Evolutionary conservation across 352 stramenopile genomes (phyloP).

Genomic region (Pythium apleroticum): DNA sequence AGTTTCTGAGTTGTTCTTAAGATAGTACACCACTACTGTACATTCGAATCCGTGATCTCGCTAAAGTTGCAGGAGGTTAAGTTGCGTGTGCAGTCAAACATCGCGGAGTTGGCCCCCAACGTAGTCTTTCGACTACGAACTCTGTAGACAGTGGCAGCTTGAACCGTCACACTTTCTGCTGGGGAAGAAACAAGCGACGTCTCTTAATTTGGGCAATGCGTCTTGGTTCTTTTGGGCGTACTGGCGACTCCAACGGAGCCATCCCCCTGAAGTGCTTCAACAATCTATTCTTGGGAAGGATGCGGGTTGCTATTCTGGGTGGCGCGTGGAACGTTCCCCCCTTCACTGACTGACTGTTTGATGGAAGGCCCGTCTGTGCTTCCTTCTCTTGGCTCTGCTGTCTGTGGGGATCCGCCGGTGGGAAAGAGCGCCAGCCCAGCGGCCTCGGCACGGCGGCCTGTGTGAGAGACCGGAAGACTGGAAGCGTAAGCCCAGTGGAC

Average conservation of each 20-base stretch:
- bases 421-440: slow-evolving; percentile 1
- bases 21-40: too few relatives aligned
- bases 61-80: too few relatives aligned
- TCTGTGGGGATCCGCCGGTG: not conserved
- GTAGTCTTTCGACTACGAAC: too few relatives aligned
- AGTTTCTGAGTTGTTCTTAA: too few relatives aligned
- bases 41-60: too few relatives aligned
- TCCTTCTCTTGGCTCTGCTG: not conserved
- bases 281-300: slow-evolving; percentile 1
- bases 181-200: not conserved
- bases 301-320: not conserved
- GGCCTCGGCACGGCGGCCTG: not conserved
- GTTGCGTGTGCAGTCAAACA: too few relatives aligned
- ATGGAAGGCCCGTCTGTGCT: slow-evolving; percentile 2
- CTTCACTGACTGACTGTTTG: not conserved
- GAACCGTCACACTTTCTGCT: slow-evolving; percentile 4
- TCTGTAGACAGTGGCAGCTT: not conserved
- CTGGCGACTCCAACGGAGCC: not conserved
- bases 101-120: too few relatives aligned
- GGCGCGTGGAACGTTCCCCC: slow-evolving; percentile 1
- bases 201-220: not conserved
- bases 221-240: not conserved
- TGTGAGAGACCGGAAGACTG: not conserved
- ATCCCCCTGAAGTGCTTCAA: slow-evolving; percentile 2
- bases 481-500: not conserved